Base-by-base conservation (phyloP, 75 land plant species). In the Pseudotsuga menziesii region DNA sequence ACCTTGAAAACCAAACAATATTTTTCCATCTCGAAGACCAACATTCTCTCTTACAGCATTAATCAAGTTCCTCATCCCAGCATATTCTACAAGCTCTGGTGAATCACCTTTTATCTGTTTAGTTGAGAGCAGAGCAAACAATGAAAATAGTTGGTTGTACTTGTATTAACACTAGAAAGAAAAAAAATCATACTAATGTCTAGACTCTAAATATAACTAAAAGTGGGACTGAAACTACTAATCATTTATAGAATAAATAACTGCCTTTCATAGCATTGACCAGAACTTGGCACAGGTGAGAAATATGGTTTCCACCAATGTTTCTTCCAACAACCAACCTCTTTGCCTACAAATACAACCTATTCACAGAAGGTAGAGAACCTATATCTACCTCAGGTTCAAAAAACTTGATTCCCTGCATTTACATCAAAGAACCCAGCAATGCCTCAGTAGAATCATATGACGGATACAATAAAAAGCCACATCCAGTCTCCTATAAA, bases 341-440 rank as follows among this genome's bases (percentile, higher is more conserved):
- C n/a, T 69, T 61, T 61, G 35, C 36, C n/a, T 67, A 19, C 52
- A 78, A 41, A 75, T 23, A 54, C 22, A 73, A 20, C 44, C 20
- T 17, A 22, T 6, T n/a, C 22, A 58, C 17, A 56, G 54, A 4
- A 52, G 71, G 62, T 54, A 36, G 32, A 20, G 13, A 63, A 58
- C 12, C 71, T 70, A 52, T 67, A 17, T 23, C 55, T 63, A 97
- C 98, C 98, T 95, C 99, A 41, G 99, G 99, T 79, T 89, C 98
- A 86, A 93, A 97, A 77, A 97, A 97, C 67, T 91, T 97, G 87
- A 97, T 94, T 76, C 98, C 99, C 94, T 94, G 98, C 74, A 88
- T 27, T 39, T 11, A 79, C 32, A 54, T 25, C 60, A 57, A 78
- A 25, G n/a, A 74, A 55, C 26, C 74, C 19, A 59, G 29, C 14